phyloP scores from a whole-genome alignment of 208 protist genomes.

The Acanthamoeba lenticulata region DNA sequence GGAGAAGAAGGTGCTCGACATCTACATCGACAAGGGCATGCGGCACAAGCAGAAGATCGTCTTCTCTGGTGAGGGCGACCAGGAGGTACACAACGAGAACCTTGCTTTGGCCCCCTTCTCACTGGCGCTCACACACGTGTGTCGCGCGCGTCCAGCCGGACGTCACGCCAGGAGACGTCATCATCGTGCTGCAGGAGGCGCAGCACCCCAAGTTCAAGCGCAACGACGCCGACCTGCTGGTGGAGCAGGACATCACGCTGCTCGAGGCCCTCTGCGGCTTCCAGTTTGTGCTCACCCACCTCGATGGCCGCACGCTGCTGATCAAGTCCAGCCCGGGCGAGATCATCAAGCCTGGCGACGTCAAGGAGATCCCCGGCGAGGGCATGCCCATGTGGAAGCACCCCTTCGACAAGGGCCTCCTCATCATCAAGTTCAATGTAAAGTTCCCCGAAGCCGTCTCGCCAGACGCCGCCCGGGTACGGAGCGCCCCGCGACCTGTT shows the following conservation, averaged over 20 bases:
- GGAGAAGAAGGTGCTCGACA: slow-evolving; percentile 90
- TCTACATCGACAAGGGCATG: slow-evolving; percentile 97
- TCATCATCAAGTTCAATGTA: slow-evolving; percentile 67
- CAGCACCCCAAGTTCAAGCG: slow-evolving; percentile 92
- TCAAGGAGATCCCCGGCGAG: slow-evolving; percentile 58
- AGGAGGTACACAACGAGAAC: slow-evolving; percentile 93
- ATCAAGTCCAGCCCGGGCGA: slow-evolving; percentile 31
- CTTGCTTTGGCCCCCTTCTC: slow-evolving; percentile 45
- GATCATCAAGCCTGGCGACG: slow-evolving; percentile 71
- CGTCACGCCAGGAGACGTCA: slow-evolving; percentile 94
- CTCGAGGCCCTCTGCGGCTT: slow-evolving; percentile 64
- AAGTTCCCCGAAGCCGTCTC: slow-evolving; percentile 50
- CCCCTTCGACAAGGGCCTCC: slow-evolving; percentile 68
- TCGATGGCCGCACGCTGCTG: slow-evolving; percentile 54
- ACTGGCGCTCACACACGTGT: neutral
- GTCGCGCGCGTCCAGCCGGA: slow-evolving; percentile 75
- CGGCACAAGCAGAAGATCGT: slow-evolving; percentile 94
- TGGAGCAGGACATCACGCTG: slow-evolving; percentile 48
- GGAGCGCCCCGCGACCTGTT: neutral
- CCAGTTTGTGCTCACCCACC: slow-evolving; percentile 7
- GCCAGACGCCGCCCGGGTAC: slow-evolving; percentile 10
- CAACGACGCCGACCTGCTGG: neutral
- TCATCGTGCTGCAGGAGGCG: slow-evolving; percentile 97
- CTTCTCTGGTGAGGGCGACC: slow-evolving; percentile 96
- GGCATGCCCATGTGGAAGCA: slow-evolving; percentile 67